Evolutionary conservation across 148 eudicot genomes (phyloP), one percentile per base, ranked within the genome.

Genomic region (Rhododendron williamsianum): DNA sequence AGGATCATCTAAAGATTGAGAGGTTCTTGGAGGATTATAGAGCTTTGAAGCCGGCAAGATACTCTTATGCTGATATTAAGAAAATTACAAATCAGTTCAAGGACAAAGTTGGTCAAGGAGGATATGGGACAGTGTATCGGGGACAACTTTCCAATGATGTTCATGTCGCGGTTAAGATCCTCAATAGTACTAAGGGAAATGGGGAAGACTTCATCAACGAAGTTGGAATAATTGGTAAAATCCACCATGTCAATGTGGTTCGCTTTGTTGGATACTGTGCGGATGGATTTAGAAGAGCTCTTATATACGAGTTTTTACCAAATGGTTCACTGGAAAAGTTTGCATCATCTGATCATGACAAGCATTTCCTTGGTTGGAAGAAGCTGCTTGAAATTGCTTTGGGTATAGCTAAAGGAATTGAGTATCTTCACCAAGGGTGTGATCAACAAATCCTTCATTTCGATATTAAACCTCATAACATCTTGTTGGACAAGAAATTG

Each of bases 201-300:
- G 90, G 87, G 6, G 86, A 83, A 16, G 90, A 85, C 1, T 87
- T 87, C 84, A 79, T 87, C 83, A 87, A 87, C 27, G 88, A 87
- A 78, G 88, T 87, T 7, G 80, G 23, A 73, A 73, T 12, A 73
- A 35, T 73, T 12, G 77, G 77, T 10, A 73, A 16, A 13, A 73
- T 73, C 77, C 77, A 27, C 23, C 77, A 73, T 8, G 74, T 87
- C 23, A 87, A 87, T 67, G 89, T 87, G 72, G 87, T 87, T 35
- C 85, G 83, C 30, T 41, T 87, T 27, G 87, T 87, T 6, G 89
- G 89, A 16, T 87, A 76, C 5, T 88, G 89, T 43, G 87, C 87
- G 23, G 87, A 88, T 77, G 89, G 89, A 23, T 84, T 78, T 30
- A 78, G 58, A 67, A 74, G 86, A 9, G 86, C 88, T 38, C 67